These are phyloP conservation scores for Entomortierella parvispora DNA, from an alignment of 192 early-diverging fungal species.

Conservation along the genomic window DNA sequence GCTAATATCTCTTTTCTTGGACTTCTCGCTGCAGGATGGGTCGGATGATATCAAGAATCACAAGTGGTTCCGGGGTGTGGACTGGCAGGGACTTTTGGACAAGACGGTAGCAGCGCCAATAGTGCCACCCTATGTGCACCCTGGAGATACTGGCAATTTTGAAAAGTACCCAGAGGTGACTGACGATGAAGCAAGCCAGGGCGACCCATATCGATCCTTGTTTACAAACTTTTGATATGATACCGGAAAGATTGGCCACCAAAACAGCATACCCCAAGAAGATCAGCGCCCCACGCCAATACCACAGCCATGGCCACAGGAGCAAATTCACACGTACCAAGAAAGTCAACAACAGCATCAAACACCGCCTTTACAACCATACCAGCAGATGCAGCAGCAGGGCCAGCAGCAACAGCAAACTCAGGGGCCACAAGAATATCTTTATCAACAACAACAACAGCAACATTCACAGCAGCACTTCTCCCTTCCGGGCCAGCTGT, in stretches of 20 bases:
- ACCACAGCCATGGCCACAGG: conserved; percentile 11
- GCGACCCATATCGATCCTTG: conserved; percentile 83
- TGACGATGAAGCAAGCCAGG: conserved; percentile 64
- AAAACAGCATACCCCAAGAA: conserved; percentile 40
- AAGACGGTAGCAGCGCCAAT: conserved; percentile 88
- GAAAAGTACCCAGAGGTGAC: conserved; percentile 93
- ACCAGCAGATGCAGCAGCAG: neutral
- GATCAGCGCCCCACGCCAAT: conserved; percentile 9
- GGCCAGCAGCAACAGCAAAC: conserved; percentile 9
- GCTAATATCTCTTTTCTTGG: neutral
- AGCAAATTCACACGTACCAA: conserved; percentile 10
- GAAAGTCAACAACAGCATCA: conserved; percentile 11
- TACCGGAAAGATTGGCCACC: conserved; percentile 52
- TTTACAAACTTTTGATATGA: conserved; percentile 80
- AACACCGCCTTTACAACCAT: conserved; percentile 6
- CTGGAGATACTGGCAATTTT: conserved; percentile 98
- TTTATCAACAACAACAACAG: conserved; percentile 2
- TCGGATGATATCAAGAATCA: conserved; percentile 93
- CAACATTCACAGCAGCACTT: conserved; percentile 13
- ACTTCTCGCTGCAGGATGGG: conserved; percentile 67
- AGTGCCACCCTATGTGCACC: conserved; percentile 84
- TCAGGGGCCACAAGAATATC: conserved; percentile 12
- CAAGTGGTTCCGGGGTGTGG: conserved; percentile 92
- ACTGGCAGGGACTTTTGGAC: conserved; percentile 89
- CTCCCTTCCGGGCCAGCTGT: neutral